Base-by-base conservation (phyloP, 306 rosid species). In the Ziziphus jujuba region DNA sequence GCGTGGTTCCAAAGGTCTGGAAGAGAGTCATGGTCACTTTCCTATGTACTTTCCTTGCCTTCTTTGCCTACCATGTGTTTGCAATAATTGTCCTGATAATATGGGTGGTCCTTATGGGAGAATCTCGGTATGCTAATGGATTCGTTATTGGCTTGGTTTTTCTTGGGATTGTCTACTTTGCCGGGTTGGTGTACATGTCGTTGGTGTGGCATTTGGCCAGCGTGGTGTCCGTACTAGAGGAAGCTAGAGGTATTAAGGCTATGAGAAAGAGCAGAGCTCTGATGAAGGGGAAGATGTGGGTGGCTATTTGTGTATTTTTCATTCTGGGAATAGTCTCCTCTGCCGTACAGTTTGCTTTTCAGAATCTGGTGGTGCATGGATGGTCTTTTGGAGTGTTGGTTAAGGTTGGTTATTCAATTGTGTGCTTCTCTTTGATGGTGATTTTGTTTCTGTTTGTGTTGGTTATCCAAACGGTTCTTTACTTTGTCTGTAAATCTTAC, bases 401-500 rank as follows among this genome's bases (percentile, higher is more conserved):
- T 2, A 82, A 78, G 68, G 69, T 71, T 3, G 50, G 36, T 4
- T 81, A 16, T 63, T 91, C 85, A 16, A 12, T 82, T n/a, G 12
- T 87, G 0, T 80, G 84, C 49, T 77, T 78, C 3, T 23, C 83
- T 63, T 31, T 84, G 47, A 63, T 87, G 44, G 72, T 76, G 1
- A 70, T 16, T 38, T 24, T 87, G 75, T 59, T 79, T 14, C 52
- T 84, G 53, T 75, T 86, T 51, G 77, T 74, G 40, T 85, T 85
- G 22, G 97, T 87, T 5, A 33, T 77, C 3, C 89, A 86, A 59
- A 84, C 96, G 0, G 91, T 92, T 59, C 65, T 89, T 9, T 92
- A 92, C 73, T 84, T 92, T 9, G 91, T 89, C 3, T 92, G 97
- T 82, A 92, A 89, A 71, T 87, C 98, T 0, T 81, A 87, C 64